These are phyloP conservation scores for Acanthamoeba lenticulata DNA, from an alignment of 208 protist genomes.

Conservation along the genomic window DNA sequence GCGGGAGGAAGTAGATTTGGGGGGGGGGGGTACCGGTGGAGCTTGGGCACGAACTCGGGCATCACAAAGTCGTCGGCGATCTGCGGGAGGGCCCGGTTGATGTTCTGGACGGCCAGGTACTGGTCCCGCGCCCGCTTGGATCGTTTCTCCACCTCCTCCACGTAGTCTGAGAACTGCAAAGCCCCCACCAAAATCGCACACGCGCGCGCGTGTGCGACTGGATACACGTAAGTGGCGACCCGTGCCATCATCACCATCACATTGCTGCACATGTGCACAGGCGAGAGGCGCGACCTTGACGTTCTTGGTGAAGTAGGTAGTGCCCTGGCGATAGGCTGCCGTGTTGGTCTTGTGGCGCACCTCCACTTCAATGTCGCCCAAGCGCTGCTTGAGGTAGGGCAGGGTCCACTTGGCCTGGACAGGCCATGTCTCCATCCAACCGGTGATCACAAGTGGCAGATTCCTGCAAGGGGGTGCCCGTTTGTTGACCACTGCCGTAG, in stretches of 20 bases:
- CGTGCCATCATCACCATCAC: too few species aligned
- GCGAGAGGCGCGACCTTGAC: too few species aligned
- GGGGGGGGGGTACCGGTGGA: background rate
- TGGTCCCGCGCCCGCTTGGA: background rate
- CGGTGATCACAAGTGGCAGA: constrained; percentile 20
- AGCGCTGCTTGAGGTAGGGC: background rate
- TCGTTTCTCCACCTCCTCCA: background rate
- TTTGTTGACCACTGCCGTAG: background rate
- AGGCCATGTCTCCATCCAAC: background rate
- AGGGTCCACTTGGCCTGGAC: constrained; percentile 21
- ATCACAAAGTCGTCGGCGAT: constrained; percentile 14
- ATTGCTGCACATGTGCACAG: too few species aligned
- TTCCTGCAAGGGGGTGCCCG: background rate
- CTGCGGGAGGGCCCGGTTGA: background rate
- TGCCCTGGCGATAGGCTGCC: background rate
- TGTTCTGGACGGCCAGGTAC: constrained; percentile 66
- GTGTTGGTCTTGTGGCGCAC: constrained; percentile 53
- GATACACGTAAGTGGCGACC: too few species aligned
- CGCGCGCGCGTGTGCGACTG: background rate
- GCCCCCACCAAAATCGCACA: background rate
- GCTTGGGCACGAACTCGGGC: constrained; percentile 35
- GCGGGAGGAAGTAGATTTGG: background rate
- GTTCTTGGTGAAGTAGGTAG: constrained; percentile 16
- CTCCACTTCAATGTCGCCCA: background rate
- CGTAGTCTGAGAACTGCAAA: constrained; percentile 29